Conservation (phyloP, 1,284 basidiomycete genomes). For the Sanguinoderma infundibulare region DNA sequence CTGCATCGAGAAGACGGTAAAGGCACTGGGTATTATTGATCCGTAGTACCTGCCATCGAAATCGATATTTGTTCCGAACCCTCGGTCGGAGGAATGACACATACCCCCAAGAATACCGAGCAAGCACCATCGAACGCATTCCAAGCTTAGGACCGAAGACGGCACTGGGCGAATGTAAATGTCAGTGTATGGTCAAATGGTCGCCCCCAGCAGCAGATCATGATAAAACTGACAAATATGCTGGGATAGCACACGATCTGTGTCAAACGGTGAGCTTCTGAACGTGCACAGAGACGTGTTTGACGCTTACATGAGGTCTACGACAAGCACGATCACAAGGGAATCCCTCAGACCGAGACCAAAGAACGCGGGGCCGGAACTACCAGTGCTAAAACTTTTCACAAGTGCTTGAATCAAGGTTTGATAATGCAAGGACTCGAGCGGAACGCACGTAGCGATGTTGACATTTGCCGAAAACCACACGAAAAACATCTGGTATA, state of each 20-base stretch:
- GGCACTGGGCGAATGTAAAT: constrained; percentile 39
- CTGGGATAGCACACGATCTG: constrained; percentile 40
- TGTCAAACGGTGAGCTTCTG: background rate
- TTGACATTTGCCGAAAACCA: constrained; percentile 60
- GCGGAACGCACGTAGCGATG: constrained; percentile 53
- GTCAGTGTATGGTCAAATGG: no score
- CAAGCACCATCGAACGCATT: constrained; percentile 67
- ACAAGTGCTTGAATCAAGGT: background rate
- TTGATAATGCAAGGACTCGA: background rate
- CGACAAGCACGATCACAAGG: constrained; percentile 52
- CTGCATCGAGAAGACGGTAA: constrained; percentile 69
- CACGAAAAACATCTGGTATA: constrained; percentile 46
- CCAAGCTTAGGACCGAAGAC: constrained; percentile 68
- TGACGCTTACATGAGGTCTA: constrained; percentile 55
- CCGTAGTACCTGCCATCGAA: constrained; percentile 57
- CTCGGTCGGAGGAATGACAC: background rate
- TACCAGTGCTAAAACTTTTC: constrained; percentile 56
- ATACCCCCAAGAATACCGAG: constrained; percentile 60
- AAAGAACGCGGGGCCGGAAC: constrained; percentile 64
- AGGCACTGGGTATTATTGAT: constrained; percentile 61
- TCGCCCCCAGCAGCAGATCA: no score
- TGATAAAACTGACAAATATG: constrained; percentile 56
- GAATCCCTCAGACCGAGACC: constrained; percentile 56
- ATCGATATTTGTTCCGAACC: background rate
- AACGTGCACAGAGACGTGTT: background rate